Conservation (phyloP, 2,329 filamentous ascomycete species). For the Fusarium sp. region DNA sequence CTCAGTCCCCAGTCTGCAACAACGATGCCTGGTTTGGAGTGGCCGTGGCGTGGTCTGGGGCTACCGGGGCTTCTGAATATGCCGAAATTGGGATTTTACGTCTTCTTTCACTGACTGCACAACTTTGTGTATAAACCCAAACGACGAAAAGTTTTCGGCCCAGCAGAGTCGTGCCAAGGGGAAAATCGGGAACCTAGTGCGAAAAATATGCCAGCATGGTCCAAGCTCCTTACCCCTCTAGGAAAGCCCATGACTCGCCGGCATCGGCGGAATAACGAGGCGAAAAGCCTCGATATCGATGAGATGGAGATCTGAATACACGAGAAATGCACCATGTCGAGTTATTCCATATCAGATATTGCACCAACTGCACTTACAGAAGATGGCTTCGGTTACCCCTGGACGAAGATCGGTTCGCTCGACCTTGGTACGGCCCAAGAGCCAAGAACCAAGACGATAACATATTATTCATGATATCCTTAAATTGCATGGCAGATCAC, state of each 20-base stretch:
- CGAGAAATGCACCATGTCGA: not conserved
- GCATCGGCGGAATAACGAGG: conserved; percentile 12
- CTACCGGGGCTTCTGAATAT: conserved; percentile 24
- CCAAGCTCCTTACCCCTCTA: conserved; percentile 42
- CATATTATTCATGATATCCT: not conserved
- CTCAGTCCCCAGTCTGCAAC: not conserved
- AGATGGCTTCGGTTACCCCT: not conserved
- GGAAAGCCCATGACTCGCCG: conserved; percentile 29
- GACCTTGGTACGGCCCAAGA: conserved; percentile 20
- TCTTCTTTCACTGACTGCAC: conserved; percentile 5
- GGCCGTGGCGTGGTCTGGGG: conserved; percentile 28
- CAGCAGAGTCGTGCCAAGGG: conserved; percentile 35
- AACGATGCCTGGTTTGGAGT: conserved; percentile 1
- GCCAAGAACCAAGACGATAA: conserved; percentile 3
- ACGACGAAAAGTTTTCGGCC: conserved; percentile 43
- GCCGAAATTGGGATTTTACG: conserved; percentile 34
- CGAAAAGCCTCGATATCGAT: conserved; percentile 1
- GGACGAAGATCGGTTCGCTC: not conserved
- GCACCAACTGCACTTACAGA: not conserved
- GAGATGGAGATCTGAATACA: not conserved
- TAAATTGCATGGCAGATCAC: conserved; percentile 12
- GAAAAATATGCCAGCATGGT: conserved; percentile 27
- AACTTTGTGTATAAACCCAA: not conserved
- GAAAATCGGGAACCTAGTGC: conserved; percentile 42
- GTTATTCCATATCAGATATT: not conserved